Conservation (phyloP, 1,284 basidiomycete genomes). For the Austropuccinia psidii region DNA sequence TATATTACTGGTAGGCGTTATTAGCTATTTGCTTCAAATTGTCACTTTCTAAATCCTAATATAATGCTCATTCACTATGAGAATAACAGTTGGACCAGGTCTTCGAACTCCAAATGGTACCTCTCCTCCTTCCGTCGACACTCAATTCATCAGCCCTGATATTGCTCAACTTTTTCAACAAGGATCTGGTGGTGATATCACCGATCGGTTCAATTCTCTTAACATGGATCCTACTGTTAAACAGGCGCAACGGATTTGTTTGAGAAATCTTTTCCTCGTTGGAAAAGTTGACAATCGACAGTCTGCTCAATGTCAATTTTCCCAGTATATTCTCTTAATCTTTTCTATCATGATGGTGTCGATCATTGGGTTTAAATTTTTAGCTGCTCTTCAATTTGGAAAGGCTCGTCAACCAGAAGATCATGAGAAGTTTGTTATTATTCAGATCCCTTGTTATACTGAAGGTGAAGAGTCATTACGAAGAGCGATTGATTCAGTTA, state of each 20-base stretch:
- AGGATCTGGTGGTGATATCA: conserved; percentile 75
- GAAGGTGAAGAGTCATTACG: conserved; percentile 83
- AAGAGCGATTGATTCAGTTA: conserved; percentile 86
- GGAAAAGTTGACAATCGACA: conserved; percentile 88
- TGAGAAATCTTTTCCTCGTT: conserved; percentile 84
- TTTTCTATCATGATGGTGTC: conserved; percentile 87
- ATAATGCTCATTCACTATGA: neutral
- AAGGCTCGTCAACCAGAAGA: conserved; percentile 79
- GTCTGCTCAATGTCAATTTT: conserved; percentile 81
- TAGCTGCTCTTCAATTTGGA: conserved; percentile 84
- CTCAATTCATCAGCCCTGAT: conserved; percentile 65
- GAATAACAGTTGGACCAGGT: conserved; percentile 39
- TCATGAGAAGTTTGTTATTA: conserved; percentile 97
- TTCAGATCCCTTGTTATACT: conserved; percentile 96
- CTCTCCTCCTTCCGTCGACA: conserved; percentile 56
- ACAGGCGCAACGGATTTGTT: conserved; percentile 69
- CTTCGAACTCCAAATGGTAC: conserved; percentile 59
- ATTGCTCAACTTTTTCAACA: conserved; percentile 76
- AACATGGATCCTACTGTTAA: conserved; percentile 61
- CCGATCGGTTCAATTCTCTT: conserved; percentile 65
- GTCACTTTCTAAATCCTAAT: too few species aligned
- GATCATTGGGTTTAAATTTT: conserved; percentile 96
- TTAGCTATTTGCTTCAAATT: conserved; percentile 51
- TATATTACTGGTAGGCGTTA: conserved; percentile 58
- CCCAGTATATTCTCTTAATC: conserved; percentile 81